phyloP scores from a whole-genome alignment of 2,329 filamentous ascomycete genomes.

The Trichocomaceae sp. region DNA sequence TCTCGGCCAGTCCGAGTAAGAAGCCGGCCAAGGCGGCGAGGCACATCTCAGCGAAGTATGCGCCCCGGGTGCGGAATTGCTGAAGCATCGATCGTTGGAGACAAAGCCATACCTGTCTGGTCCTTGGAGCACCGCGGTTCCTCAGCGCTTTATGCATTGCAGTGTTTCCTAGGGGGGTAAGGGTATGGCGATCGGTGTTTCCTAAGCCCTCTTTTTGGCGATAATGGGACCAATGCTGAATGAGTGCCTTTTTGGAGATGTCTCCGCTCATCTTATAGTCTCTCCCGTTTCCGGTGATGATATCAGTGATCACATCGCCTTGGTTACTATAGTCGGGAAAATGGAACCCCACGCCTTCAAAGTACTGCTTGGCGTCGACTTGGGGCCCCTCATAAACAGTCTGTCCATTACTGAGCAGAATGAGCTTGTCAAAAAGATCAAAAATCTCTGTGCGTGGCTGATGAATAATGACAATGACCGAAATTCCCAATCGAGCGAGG shows the following conservation, averaged over 20 bases:
- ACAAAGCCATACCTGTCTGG: conserved; percentile 49
- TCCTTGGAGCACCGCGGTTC: conserved; percentile 43
- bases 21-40: conserved; percentile 8
- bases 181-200: conserved; percentile 3
- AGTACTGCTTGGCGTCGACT: conserved; percentile 43
- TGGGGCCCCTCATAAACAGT: conserved; percentile 47
- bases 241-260: conserved; percentile 5
- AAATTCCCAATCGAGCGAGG: conserved; percentile 50
- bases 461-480: conserved; percentile 54
- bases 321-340: conserved; percentile 47
- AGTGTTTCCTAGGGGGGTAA: conserved; percentile 14
- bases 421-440: conserved; percentile 50
- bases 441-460: conserved; percentile 56
- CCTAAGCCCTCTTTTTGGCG: background rate
- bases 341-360: conserved; percentile 47
- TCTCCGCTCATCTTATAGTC: conserved; percentile 6
- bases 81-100: conserved; percentile 49
- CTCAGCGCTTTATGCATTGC: conserved; percentile 43
- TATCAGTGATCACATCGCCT: conserved; percentile 56
- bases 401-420: conserved; percentile 51
- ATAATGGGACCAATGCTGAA: conserved; percentile 1
- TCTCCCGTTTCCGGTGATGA: conserved; percentile 38
- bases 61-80: conserved; percentile 44
- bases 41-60: conserved; percentile 9
- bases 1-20: conserved; percentile 4